Percentiles rank a stretch among this genome's conserved stretches.
Conservation (phyloP, 306 rosid genomes). For the cucumber (Cucumis sativus) region DNA sequence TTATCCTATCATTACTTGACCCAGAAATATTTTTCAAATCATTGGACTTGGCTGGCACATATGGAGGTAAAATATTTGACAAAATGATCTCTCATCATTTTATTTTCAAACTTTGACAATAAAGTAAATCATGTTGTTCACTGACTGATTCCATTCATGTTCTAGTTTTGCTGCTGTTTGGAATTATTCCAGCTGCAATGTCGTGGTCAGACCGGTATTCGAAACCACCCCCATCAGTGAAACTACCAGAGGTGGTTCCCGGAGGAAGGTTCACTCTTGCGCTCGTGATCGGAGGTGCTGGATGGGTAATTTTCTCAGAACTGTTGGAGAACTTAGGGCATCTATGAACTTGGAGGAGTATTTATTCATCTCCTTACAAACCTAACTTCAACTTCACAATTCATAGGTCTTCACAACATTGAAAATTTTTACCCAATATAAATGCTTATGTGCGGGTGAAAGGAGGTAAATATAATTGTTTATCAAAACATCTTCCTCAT, state of each 20-base stretch:
- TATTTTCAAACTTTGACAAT: neutral
- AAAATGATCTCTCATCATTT: neutral
- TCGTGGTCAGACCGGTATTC: slow-evolving; percentile 70
- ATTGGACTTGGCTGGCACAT: slow-evolving; percentile 67
- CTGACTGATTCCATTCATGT: neutral
- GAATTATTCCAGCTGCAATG: slow-evolving; percentile 70
- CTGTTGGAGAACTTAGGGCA: slow-evolving; percentile 41
- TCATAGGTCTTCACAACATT: neutral
- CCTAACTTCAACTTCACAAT: neutral
- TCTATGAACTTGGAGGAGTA: neutral
- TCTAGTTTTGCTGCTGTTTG: slow-evolving; percentile 59
- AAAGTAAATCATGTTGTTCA: neutral
- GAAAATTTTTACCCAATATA: no score
- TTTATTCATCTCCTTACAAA: neutral
- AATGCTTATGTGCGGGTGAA: no score
- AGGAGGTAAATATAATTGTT: no score
- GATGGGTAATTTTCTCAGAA: slow-evolving; percentile 46
- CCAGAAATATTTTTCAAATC: slow-evolving; percentile 67
- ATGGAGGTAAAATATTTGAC: slow-evolving; percentile 40
- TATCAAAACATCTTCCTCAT: no score
- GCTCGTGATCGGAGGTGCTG: slow-evolving; percentile 52
- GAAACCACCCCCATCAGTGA: slow-evolving; percentile 21
- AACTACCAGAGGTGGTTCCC: slow-evolving; percentile 54
- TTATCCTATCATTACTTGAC: slow-evolving; percentile 41
- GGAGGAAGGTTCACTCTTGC: slow-evolving; percentile 71